These are phyloP conservation scores for Xylariomycetidae sp. DNA, from an alignment of 2,329 filamentous ascomycete species.

Conservation along the genomic window DNA sequence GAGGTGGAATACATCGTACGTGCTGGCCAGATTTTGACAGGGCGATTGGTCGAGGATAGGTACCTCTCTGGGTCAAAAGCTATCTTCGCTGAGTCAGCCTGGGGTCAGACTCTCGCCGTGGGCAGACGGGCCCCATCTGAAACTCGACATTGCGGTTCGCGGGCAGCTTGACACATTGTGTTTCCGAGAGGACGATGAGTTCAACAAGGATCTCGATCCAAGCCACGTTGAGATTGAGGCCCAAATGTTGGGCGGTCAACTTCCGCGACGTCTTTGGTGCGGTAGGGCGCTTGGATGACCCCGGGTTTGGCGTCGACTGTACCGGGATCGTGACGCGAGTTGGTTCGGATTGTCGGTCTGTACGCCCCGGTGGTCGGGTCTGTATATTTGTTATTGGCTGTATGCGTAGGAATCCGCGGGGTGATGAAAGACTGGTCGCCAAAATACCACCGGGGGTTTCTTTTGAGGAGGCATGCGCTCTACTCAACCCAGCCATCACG, in stretches of 20 bases:
- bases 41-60: background rate
- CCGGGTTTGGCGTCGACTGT: background rate
- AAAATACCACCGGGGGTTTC: background rate
- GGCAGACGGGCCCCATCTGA: background rate
- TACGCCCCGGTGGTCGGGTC: background rate
- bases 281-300: background rate
- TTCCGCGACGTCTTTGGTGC: conserved; percentile 1
- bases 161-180: background rate
- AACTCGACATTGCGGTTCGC: background rate
- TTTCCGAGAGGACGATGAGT: background rate
- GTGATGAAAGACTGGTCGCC: background rate
- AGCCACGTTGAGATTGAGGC: background rate
- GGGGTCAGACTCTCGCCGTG: background rate
- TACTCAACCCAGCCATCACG: background rate
- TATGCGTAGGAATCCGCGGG: background rate
- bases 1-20: background rate
- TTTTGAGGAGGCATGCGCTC: conserved; percentile 1
- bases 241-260: conserved; percentile 1
- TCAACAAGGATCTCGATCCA: background rate
- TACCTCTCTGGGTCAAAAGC: background rate
- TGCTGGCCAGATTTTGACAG: background rate
- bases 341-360: background rate
- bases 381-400: background rate
- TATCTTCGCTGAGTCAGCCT: background rate
- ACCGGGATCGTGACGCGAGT: background rate